Base-by-base conservation (phyloP, 2,329 filamentous ascomycete genomes). In the Aspergillus tamarii region DNA sequence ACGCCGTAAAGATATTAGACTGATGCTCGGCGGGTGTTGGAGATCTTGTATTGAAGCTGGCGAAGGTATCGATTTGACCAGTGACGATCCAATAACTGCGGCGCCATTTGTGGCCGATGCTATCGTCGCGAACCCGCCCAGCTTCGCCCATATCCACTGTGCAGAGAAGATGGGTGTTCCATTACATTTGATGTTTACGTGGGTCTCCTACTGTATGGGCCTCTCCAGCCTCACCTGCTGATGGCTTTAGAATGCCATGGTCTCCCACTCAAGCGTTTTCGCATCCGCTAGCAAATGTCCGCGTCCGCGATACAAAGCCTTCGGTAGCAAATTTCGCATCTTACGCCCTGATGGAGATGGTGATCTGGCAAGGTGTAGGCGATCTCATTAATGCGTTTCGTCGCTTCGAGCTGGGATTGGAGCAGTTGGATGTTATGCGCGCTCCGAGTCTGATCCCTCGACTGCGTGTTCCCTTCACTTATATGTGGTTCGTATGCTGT, bases 351-450 rank as follows among this genome's bases (percentile, higher is more conserved):
- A 90, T 95, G 5, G 92, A 96, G 68, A 91, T 94, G 86, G 87
- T 96, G 82, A 94, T 92, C 6, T 96, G 92, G 92, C 91, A 96
- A 78, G 92, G 92, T 0, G 80, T 96, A 11, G 93, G 93, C 57
- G 93, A 96, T 77, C 83, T 97, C 11, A 93, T 96, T 75, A 71
- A 71, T 41, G 28, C 64, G 26, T 70, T 69, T 48, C 67, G 68
- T 11, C 61, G 63, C 4, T 63, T 88, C 66, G 87, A 87, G n/a
- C 83, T 96, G 1, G 90, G 90, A 43, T 81, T 97, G 1, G 89
- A 94, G 39, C 87, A 89, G 0, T 84, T 97, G 45, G 92, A 89
- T 66, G 81, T 92, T 14, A 88, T 95, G 60, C 93, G 90, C 87
- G 93, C 91, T 4, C 92, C 93, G 12, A 91, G 90, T 2, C 85